Percentiles rank a stretch among this genome's conserved stretches.
These are phyloP conservation scores for Rhodotorula toruloides DNA, from an alignment of 768 basidiomycete genomes.

Conservation along the genomic window DNA sequence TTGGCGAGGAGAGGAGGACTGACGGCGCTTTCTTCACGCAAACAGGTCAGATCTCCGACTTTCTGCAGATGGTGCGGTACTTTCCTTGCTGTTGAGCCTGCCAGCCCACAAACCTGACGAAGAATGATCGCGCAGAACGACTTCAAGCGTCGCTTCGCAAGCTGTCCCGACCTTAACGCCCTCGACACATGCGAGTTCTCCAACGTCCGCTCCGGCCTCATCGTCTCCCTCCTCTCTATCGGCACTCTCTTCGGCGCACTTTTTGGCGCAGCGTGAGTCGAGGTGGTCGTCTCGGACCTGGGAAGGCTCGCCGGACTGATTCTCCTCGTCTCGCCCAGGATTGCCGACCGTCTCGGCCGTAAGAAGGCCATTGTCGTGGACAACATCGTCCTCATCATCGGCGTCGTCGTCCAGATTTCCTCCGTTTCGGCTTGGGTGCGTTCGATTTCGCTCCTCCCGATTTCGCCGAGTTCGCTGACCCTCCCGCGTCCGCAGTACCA, in stretches of 20 bases:
- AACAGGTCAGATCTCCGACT: slow-evolving; percentile 72
- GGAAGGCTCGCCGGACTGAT: background rate
- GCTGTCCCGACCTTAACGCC: slow-evolving; percentile 49
- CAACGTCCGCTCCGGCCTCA: slow-evolving; percentile 56
- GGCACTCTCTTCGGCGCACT: slow-evolving; percentile 64
- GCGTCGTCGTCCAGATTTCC: slow-evolving; percentile 57
- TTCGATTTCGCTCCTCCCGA: slow-evolving; percentile 9
- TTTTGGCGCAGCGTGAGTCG: slow-evolving; percentile 57
- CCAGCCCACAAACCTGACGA: background rate
- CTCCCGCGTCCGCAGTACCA: background rate
- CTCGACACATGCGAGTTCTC: slow-evolving; percentile 54
- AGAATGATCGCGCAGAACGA: slow-evolving; percentile 46
- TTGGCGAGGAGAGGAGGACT: background rate
- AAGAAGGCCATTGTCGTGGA: slow-evolving; percentile 61
- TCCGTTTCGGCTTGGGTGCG: slow-evolving; percentile 54
- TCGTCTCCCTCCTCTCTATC: slow-evolving; percentile 66
- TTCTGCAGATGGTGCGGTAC: slow-evolving; percentile 59
- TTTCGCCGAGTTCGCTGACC: too few species aligned
- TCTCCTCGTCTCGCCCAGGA: slow-evolving; percentile 44
- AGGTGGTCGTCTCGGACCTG: slow-evolving; percentile 47
- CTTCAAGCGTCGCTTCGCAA: slow-evolving; percentile 61
- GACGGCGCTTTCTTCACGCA: slow-evolving; percentile 1
- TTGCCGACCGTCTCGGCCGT: slow-evolving; percentile 63
- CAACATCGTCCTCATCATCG: slow-evolving; percentile 57
- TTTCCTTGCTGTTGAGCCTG: too few species aligned